Evolutionary conservation across 805 yeast genomes (phyloP), one percentile per base, ranked within the genome.

Genomic region (Metschnikowia similis): DNA sequence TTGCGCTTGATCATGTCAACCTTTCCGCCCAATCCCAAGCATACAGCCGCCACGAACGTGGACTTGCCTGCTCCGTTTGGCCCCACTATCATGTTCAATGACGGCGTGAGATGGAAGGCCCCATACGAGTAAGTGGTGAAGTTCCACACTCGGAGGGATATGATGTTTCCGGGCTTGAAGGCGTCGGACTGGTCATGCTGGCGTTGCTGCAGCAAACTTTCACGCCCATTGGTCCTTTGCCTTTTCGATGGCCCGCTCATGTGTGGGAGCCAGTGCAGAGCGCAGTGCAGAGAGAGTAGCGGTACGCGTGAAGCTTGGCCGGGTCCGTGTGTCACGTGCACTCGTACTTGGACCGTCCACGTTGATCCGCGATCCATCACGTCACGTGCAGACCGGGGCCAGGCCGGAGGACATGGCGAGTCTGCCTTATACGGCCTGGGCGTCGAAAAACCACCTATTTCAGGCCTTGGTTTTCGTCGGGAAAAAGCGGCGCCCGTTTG

Each of bases 21-120:
- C 60, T 79, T 82, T 1, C 97, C 98, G 1, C 85, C 92, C 14
- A 94, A 69, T 0, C 97, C 96, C 32, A 94, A 72, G 62, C 96
- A 92, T 0, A 92, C 81, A 0, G 97, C 98, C 52, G 97, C 88
- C 4, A 94, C 91, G 59, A 94, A 81, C 0, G 98, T 89, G 35
- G 94, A 84, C 61, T 94, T 94, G 6, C 99, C 99, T 0, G 96
- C 81, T 34, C 99, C 99, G 64, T 94, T 94, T 10, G 97, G 97
- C 0, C 97, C 99, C 47, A 94, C 85, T 50, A 94, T 87, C 84
- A 94, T 82, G 63, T 94, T 94, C 62, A 94, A 74, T 1, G 84
- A 75, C 0, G 97, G 97, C 0, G 92, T 86, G 49, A 92, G 76
- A 36, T 76, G 74, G 66, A 89, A 89, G 65, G 85, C 90, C 0